Evolutionary conservation across 2,329 filamentous ascomycete species (phyloP).

Genomic region (Colletotrichum zoysiae): DNA sequence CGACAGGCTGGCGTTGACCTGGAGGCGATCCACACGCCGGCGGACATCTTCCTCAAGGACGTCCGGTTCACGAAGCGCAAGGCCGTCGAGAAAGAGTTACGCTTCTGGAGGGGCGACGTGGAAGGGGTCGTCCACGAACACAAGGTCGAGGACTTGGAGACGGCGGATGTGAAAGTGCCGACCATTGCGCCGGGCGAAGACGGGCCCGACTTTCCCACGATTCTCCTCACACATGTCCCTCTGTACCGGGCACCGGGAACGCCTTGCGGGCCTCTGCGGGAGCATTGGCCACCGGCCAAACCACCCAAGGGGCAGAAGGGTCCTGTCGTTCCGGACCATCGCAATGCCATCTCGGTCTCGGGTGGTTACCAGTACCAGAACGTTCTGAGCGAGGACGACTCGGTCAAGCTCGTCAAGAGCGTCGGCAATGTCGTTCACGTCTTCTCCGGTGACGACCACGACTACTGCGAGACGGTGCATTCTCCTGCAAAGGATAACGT

Average conservation of each 20-base stretch:
- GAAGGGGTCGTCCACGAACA: conserved; percentile 70
- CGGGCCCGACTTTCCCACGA: conserved; percentile 79
- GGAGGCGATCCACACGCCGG: conserved; percentile 78
- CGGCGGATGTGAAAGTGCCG: conserved; percentile 51
- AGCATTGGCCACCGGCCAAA: conserved; percentile 81
- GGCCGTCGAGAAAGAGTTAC: conserved; percentile 77
- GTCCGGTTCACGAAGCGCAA: conserved; percentile 75
- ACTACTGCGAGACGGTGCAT: conserved; percentile 94
- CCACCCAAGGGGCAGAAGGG: conserved; percentile 69
- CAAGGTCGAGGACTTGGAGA: conserved; percentile 67
- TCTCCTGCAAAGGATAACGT: conserved; percentile 74
- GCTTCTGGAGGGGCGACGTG: conserved; percentile 70
- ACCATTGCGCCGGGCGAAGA: conserved; percentile 58
- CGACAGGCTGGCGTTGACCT: conserved; percentile 65
- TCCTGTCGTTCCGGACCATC: conserved; percentile 71
- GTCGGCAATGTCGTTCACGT: conserved; percentile 86
- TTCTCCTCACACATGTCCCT: conserved; percentile 92
- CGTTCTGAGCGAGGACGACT: conserved; percentile 83
- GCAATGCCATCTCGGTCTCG: conserved; percentile 82
- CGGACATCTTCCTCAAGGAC: conserved; percentile 79
- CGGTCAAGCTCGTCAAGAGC: conserved; percentile 79
- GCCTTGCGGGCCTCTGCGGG: conserved; percentile 87
- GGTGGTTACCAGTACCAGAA: conserved; percentile 97
- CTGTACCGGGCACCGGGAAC: conserved; percentile 85
- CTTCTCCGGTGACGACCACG: conserved; percentile 97